A percentile compares a stretch with the other conserved stretches of the same genome.
Conservation (phyloP, 139 green algal species). For the Chlorella sp. region DNA sequence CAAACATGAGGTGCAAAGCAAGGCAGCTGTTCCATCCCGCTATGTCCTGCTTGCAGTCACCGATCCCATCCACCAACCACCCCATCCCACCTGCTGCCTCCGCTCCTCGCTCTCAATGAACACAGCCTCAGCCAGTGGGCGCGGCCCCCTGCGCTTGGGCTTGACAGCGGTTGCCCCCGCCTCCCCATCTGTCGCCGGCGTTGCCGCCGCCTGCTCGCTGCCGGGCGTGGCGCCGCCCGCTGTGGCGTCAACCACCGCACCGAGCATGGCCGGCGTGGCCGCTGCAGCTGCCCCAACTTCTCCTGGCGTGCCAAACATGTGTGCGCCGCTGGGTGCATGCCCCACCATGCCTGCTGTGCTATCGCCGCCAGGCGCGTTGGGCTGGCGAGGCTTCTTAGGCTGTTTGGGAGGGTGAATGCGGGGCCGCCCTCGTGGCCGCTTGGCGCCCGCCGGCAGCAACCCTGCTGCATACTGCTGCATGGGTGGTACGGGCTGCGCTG, state of each 20-base stretch:
- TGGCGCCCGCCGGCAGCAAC: constrained; percentile 2
- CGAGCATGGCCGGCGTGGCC: too few species aligned
- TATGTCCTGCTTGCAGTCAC: too few species aligned
- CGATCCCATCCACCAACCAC: too few species aligned
- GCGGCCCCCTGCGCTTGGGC: neutral
- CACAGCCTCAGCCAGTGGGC: neutral
- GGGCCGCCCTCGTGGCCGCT: neutral
- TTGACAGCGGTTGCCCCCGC: too few species aligned
- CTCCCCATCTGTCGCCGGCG: neutral
- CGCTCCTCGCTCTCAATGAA: constrained; percentile 19
- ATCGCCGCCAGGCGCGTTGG: neutral
- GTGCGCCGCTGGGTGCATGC: neutral
- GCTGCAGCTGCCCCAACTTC: too few species aligned
- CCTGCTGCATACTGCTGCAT: neutral
- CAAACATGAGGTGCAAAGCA: too few species aligned
- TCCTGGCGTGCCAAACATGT: too few species aligned
- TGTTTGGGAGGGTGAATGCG: constrained; percentile 13
- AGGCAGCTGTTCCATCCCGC: too few species aligned
- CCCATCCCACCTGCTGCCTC: constrained; percentile 4
- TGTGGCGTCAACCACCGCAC: too few species aligned
- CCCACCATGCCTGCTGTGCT: neutral
- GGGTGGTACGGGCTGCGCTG: neutral
- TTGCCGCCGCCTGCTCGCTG: neutral
- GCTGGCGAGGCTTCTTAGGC: neutral
- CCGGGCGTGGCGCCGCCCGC: neutral